phyloP scores from a whole-genome alignment of 1,284 basidiomycete genomes.

The Austroboletus niveus region DNA sequence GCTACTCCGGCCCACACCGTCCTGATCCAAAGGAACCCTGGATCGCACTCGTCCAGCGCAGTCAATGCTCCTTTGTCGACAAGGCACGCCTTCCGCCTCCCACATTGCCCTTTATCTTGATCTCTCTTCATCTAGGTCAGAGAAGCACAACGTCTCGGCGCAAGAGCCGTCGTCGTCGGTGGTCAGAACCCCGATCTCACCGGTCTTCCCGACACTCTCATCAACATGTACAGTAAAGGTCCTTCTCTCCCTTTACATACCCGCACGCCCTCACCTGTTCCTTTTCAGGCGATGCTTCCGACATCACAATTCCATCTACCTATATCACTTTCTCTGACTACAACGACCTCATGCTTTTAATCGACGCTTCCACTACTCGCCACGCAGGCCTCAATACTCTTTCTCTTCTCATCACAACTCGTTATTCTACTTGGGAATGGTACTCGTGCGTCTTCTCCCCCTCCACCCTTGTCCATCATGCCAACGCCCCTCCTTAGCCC shows the following conservation, averaged over 20 bases:
- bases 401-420: slow-evolving; percentile 72
- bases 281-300: slow-evolving; percentile 66
- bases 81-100: slow-evolving; percentile 48
- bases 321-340: slow-evolving; percentile 77
- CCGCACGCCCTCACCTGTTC: slow-evolving; percentile 3
- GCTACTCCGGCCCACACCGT: slow-evolving; percentile 48
- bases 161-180: slow-evolving; percentile 85
- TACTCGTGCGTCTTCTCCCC: slow-evolving; percentile 60
- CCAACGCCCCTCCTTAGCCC: slow-evolving; percentile 46
- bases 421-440: slow-evolving; percentile 82
- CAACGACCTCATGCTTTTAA: slow-evolving; percentile 53
- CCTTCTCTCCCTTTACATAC: slow-evolving; percentile 18
- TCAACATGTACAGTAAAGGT: slow-evolving; percentile 91
- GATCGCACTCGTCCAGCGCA: slow-evolving; percentile 86
- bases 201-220: slow-evolving; percentile 72
- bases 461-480: slow-evolving; percentile 8
- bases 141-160: slow-evolving; percentile 81
- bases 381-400: slow-evolving; percentile 71
- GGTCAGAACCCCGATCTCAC: slow-evolving; percentile 67
- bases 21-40: slow-evolving; percentile 66
- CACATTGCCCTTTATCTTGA: neutral
- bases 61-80: slow-evolving; percentile 83
- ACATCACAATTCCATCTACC: slow-evolving; percentile 68
- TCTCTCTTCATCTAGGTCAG: slow-evolving; percentile 36
- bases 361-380: slow-evolving; percentile 69